These are phyloP conservation scores for Grosmannia huntii DNA, from an alignment of 2,329 filamentous ascomycete species.

Conservation along the genomic window DNA sequence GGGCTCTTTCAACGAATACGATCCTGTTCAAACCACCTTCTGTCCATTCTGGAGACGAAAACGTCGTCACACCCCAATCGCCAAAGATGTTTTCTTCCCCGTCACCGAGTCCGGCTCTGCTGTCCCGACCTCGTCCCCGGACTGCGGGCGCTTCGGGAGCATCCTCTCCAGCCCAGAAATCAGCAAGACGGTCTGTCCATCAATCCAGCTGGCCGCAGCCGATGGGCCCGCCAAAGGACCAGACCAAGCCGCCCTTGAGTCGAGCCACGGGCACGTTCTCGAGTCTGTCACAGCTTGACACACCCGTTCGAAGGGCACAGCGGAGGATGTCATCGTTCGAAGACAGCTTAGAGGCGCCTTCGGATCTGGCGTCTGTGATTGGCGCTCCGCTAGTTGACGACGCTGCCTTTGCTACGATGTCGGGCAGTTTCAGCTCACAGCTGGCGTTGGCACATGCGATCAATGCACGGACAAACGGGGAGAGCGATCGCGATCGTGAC, in stretches of 20 bases:
- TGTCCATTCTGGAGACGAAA: slow-evolving; percentile 15
- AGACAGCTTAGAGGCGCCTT: slow-evolving; percentile 46
- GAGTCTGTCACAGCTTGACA: slow-evolving; percentile 25
- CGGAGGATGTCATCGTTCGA: slow-evolving; percentile 52
- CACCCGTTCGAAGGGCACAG: slow-evolving; percentile 26
- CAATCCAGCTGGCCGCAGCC: slow-evolving; percentile 42
- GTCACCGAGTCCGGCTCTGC: slow-evolving; percentile 23
- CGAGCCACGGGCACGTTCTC: slow-evolving; percentile 33
- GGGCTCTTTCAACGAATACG: slow-evolving; percentile 69
- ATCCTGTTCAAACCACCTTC: slow-evolving; percentile 63
- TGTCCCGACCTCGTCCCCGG: slow-evolving; percentile 20
- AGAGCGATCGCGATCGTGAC: slow-evolving; percentile 40
- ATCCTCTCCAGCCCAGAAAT: slow-evolving; percentile 23
- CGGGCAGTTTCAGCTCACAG: slow-evolving; percentile 70
- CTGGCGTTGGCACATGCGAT: slow-evolving; percentile 60
- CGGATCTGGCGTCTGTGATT: slow-evolving; percentile 51
- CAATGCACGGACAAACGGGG: slow-evolving; percentile 22
- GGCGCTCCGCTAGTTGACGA: slow-evolving; percentile 30
- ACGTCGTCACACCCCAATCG: neutral
- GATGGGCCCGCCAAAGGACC: slow-evolving; percentile 36
- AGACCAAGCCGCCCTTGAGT: slow-evolving; percentile 41
- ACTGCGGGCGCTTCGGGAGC: slow-evolving; percentile 23
- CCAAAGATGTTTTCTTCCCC: slow-evolving; percentile 21
- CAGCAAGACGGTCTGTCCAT: slow-evolving; percentile 32
- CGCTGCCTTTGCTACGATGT: slow-evolving; percentile 49